Evolutionary conservation across 106 monocot species (phyloP).

Genomic region (Allium sativum): DNA sequence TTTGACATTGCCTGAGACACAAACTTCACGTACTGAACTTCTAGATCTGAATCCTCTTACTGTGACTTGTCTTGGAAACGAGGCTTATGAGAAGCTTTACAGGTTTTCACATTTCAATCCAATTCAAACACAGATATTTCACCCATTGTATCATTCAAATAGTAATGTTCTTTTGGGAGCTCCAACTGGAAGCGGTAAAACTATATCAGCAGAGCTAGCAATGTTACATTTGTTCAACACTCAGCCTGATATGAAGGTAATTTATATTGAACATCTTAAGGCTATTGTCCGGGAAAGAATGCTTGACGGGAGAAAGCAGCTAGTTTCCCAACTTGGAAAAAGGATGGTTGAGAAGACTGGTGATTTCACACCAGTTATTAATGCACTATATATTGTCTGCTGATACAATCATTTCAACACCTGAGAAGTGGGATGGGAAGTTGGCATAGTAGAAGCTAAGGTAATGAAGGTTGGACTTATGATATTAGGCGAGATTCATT

Average conservation of each 20-base stretch:
- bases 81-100: conserved; percentile 53
- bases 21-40: conserved; percentile 88
- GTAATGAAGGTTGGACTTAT: conserved; percentile 96
- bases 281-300: conserved; percentile 94
- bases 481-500: conserved; percentile 94
- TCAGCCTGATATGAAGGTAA: conserved; percentile 92
- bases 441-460: conserved; percentile 82
- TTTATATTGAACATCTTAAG: conserved; percentile 91
- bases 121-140: conserved; percentile 94
- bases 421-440: conserved; percentile 97
- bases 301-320: conserved; percentile 80
- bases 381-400: conserved; percentile 61
- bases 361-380: conserved; percentile 80
- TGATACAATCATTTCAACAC: conserved; percentile 93
- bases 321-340: conserved; percentile 78
- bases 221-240: conserved; percentile 85
- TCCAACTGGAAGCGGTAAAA: conserved; percentile 98
- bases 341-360: conserved; percentile 99
- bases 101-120: conserved; percentile 97
- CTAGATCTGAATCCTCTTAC: conserved; percentile 93
- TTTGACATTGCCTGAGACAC: conserved; percentile 76
- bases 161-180: conserved; percentile 89
- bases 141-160: conserved; percentile 73
- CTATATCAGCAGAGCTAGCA: conserved; percentile 94
- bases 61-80: conserved; percentile 59